Percentiles rank a stretch among this genome's conserved stretches.
phyloP scores from a whole-genome alignment of 2,329 filamentous ascomycete species.

The Thielaviopsis ethacetica region DNA sequence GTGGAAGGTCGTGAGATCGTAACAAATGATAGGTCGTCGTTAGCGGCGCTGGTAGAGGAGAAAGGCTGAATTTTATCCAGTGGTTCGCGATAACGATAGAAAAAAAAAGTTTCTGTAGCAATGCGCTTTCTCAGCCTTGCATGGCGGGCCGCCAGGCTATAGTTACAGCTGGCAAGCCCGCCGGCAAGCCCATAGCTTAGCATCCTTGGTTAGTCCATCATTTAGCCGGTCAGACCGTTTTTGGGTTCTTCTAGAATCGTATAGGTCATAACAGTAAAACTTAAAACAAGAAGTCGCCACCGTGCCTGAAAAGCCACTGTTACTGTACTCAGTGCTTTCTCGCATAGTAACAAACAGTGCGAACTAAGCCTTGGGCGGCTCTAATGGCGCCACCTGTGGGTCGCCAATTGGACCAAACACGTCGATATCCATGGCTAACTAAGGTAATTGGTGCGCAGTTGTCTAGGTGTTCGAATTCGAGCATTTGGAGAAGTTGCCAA shows the following conservation, averaged over 20 bases:
- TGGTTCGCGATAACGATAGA: conserved; percentile 2
- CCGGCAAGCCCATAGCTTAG: neutral
- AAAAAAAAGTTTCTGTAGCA: conserved; percentile 9
- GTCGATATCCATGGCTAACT: neutral
- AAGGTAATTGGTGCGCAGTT: neutral
- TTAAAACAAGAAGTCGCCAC: neutral
- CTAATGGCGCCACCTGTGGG: neutral
- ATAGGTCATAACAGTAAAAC: neutral
- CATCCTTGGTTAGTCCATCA: neutral
- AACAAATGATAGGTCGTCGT: neutral
- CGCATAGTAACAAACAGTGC: neutral
- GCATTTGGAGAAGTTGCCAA: conserved; percentile 7
- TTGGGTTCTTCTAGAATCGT: neutral
- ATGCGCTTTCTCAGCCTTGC: conserved; percentile 7
- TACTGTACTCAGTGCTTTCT: neutral
- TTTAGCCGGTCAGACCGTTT: neutral
- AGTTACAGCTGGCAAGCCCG: neutral
- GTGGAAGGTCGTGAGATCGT: neutral
- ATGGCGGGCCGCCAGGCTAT: neutral
- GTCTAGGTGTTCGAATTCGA: neutral
- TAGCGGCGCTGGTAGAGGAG: neutral
- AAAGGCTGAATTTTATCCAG: neutral
- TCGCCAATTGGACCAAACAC: neutral
- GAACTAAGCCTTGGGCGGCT: neutral
- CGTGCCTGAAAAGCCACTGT: neutral